Percentiles rank a stretch among this genome's conserved stretches.
Evolutionary conservation across 306 rosid genomes (phyloP).

Genomic region (Acacia crassicarpa): DNA sequence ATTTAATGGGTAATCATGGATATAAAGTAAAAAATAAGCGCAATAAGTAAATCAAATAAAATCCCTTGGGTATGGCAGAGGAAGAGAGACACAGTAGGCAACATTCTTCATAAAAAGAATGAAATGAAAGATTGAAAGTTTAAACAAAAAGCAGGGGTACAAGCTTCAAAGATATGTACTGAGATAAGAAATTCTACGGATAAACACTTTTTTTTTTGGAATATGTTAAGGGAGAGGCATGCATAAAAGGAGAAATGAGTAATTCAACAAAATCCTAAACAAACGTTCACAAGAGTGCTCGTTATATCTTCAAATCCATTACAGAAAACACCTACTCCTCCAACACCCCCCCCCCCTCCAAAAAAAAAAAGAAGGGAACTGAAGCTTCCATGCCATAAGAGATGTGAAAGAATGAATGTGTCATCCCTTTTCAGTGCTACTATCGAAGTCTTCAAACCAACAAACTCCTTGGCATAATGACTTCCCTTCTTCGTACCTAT

Average conservation of each 20-base stretch:
- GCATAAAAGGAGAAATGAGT: not conserved
- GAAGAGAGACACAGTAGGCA: not conserved
- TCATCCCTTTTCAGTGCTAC: not conserved
- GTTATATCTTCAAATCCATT: conserved; percentile 4
- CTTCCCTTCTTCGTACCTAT: not conserved
- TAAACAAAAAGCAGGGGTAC: not conserved
- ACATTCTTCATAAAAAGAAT: not conserved
- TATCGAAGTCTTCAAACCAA: not conserved
- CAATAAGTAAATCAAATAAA: not conserved
- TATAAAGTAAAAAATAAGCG: not conserved
- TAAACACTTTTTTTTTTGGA: not conserved
- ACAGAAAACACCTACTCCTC: not conserved
- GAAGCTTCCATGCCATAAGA: not conserved
- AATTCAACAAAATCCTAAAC: not conserved
- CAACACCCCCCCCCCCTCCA: not conserved
- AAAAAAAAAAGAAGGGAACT: not conserved
- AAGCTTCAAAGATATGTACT: not conserved
- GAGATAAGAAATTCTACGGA: not conserved
- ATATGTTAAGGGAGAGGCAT: not conserved
- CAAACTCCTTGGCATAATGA: not conserved
- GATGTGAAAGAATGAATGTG: not conserved
- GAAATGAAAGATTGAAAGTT: not conserved
- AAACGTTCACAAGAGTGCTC: not conserved
- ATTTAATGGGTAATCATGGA: not conserved
- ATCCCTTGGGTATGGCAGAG: not conserved